These are phyloP conservation scores for Clarireedia paspali DNA, from an alignment of 2,329 filamentous ascomycete species.

Conservation along the genomic window DNA sequence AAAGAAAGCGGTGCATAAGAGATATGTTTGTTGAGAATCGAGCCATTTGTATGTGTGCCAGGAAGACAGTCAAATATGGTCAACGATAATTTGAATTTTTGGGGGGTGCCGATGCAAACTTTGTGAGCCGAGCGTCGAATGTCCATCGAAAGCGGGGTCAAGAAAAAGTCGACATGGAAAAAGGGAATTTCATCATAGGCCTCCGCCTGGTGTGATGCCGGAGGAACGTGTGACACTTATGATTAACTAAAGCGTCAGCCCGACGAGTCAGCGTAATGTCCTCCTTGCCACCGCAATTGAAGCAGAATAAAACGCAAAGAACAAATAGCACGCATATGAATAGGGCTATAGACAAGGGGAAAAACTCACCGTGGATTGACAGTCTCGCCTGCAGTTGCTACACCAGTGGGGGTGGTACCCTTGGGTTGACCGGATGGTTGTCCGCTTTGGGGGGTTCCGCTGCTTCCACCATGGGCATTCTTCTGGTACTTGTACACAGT, in stretches of 20 bases:
- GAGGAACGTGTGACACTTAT: slow-evolving; percentile 54
- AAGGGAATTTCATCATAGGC: not conserved
- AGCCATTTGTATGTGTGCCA: slow-evolving; percentile 12
- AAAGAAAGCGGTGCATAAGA: slow-evolving; percentile 27
- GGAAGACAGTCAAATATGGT: slow-evolving; percentile 20
- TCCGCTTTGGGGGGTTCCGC: slow-evolving; percentile 67
- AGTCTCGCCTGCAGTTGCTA: slow-evolving; percentile 56
- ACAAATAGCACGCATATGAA: slow-evolving; percentile 36
- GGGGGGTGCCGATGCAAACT: not conserved
- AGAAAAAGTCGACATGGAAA: not conserved
- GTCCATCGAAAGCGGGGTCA: not conserved
- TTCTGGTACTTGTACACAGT: slow-evolving; percentile 99
- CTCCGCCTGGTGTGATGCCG: slow-evolving; percentile 59
- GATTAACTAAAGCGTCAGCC: slow-evolving; percentile 78
- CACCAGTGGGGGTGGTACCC: slow-evolving; percentile 39
- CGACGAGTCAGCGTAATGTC: slow-evolving; percentile 63
- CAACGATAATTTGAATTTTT: slow-evolving; percentile 9
- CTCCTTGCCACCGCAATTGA: slow-evolving; percentile 66
- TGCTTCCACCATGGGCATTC: slow-evolving; percentile 57
- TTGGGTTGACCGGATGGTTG: slow-evolving; percentile 37
- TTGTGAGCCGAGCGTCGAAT: not conserved
- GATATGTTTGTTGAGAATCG: slow-evolving; percentile 14
- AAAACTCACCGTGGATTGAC: too few species aligned
- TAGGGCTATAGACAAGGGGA: not conserved
- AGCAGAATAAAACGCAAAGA: slow-evolving; percentile 76